Conservation (phyloP, 345 rosid genomes). For the Eucalyptus pauciflora region DNA sequence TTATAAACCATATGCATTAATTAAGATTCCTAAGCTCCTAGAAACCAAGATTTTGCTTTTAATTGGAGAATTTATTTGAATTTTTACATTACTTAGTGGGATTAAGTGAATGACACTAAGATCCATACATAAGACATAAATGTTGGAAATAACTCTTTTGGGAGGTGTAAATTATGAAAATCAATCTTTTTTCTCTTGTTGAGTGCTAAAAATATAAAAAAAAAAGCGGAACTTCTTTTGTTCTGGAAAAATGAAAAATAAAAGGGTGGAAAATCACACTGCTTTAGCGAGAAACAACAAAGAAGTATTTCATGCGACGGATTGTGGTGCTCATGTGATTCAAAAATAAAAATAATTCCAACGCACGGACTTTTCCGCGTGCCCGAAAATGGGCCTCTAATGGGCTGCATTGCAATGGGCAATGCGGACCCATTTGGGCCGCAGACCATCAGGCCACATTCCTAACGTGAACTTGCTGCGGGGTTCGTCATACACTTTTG, state of each 20-base stretch:
- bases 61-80: neutral
- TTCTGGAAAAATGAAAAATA: neutral
- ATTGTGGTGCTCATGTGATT: no score
- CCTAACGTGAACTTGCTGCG: neutral
- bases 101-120: neutral
- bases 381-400: neutral
- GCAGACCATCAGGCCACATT: neutral
- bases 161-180: neutral
- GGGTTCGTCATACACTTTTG: rapidly evolving
- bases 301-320: neutral
- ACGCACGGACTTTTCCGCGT: neutral
- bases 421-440: neutral
- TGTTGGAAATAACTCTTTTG: neutral
- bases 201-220: neutral
- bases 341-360: neutral
- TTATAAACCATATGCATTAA: neutral
- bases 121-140: neutral
- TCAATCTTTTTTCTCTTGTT: neutral
- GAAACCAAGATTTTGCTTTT: neutral
- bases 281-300: neutral
- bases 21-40: neutral
- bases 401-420: neutral
- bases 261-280: neutral
- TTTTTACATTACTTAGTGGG: no score
- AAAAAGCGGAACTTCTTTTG: neutral